Evolutionary conservation across 2,329 filamentous ascomycete genomes (phyloP).

Genomic region (Sclerotiophoma versabilis): DNA sequence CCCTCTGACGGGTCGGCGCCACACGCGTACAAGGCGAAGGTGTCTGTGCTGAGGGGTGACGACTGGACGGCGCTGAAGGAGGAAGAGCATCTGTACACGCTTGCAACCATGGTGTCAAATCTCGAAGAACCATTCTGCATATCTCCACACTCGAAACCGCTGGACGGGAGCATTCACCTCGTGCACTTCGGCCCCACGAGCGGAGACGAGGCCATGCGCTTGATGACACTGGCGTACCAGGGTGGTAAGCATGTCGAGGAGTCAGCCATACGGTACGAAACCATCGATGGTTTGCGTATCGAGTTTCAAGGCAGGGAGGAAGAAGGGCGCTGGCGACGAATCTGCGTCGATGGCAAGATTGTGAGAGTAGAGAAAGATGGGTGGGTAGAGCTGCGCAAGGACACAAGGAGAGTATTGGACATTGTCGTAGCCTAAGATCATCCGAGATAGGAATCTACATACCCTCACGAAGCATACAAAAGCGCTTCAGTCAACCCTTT

Average conservation of each 20-base stretch:
- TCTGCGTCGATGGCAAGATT: conserved; percentile 93
- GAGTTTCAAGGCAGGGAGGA: conserved; percentile 65
- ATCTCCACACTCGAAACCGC: conserved; percentile 72
- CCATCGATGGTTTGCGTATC: conserved; percentile 71
- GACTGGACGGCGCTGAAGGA: conserved; percentile 49
- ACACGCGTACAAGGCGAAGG: conserved; percentile 64
- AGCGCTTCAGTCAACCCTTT: no score
- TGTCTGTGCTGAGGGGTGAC: conserved; percentile 52
- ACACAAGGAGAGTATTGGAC: conserved; percentile 52
- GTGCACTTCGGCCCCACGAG: conserved; percentile 76
- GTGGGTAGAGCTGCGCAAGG: conserved; percentile 70
- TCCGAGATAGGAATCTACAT: no score
- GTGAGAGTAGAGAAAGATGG: conserved; percentile 75
- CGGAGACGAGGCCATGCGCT: conserved; percentile 72
- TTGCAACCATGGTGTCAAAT: conserved; percentile 78
- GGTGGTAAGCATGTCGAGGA: conserved; percentile 64
- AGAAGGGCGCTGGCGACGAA: conserved; percentile 78
- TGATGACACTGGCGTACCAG: conserved; percentile 73
- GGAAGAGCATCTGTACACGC: conserved; percentile 74
- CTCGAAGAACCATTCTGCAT: conserved; percentile 84
- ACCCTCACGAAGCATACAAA: no score
- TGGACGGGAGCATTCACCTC: conserved; percentile 74
- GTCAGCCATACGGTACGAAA: conserved; percentile 70
- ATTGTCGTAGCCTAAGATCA: conserved; percentile 23
- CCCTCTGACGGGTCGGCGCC: conserved; percentile 60